Evolutionary conservation across 192 early-diverging fungal species (phyloP).

Genomic region (Coemansia sp.): DNA sequence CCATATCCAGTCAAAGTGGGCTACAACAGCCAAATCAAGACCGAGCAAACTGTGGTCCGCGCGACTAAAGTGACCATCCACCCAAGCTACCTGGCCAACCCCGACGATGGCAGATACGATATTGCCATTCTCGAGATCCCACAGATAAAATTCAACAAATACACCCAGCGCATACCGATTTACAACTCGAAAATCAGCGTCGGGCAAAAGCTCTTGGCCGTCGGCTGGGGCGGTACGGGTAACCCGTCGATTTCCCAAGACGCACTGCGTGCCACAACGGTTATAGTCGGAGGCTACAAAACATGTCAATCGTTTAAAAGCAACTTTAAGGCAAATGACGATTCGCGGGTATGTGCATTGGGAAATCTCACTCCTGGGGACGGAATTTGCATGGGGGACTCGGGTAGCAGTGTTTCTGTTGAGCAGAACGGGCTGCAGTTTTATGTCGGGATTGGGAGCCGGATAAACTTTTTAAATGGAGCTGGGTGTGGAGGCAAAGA

Average conservation of each 20-base stretch:
- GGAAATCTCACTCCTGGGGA: not conserved
- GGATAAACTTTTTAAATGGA: not conserved
- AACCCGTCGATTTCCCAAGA: not conserved
- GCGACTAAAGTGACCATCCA: conserved; percentile 7
- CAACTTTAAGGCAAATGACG: conserved; percentile 5
- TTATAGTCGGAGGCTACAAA: conserved; percentile 3
- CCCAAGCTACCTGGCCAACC: not conserved
- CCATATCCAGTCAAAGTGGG: conserved; percentile 2
- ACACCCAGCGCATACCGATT: not conserved
- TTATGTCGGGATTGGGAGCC: conserved; percentile 14
- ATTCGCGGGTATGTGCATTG: conserved; percentile 10
- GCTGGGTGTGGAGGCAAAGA: conserved; percentile 9
- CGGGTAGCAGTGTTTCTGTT: conserved; percentile 8
- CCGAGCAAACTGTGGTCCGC: not conserved
- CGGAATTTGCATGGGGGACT: conserved; percentile 12
- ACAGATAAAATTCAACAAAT: not conserved
- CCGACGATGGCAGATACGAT: conserved; percentile 7
- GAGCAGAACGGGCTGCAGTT: not conserved
- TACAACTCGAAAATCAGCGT: conserved; percentile 2
- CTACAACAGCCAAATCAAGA: conserved; percentile 7
- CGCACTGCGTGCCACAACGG: not conserved
- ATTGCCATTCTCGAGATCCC: conserved; percentile 15
- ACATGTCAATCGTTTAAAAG: conserved; percentile 3
- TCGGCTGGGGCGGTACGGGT: conserved; percentile 14
- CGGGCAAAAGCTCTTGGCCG: conserved; percentile 8